These are phyloP conservation scores for Colletotrichum truncatum DNA, from an alignment of 2,329 filamentous ascomycete genomes.

Conservation along the genomic window DNA sequence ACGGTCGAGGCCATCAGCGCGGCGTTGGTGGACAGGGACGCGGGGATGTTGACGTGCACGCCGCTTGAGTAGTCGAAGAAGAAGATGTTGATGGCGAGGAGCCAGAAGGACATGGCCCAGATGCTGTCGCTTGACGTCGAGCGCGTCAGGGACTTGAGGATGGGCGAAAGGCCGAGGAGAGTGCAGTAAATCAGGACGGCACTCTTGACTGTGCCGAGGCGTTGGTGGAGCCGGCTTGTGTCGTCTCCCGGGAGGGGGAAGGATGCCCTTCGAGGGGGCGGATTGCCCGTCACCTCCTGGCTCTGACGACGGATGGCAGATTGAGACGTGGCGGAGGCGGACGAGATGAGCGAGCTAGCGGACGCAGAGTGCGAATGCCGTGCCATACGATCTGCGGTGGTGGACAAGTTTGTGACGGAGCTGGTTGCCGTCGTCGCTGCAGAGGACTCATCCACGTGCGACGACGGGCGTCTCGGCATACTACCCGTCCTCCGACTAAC, in stretches of 20 bases:
- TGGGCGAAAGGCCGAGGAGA: slow-evolving; percentile 89
- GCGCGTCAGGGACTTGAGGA: slow-evolving; percentile 93
- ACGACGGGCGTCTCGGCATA: slow-evolving; percentile 42
- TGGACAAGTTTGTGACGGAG: slow-evolving; percentile 8
- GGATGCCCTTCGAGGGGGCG: slow-evolving; percentile 9
- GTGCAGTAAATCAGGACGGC: slow-evolving; percentile 93
- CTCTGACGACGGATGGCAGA: slow-evolving; percentile 31
- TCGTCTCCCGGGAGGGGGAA: slow-evolving; percentile 38
- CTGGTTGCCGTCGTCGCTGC: slow-evolving; percentile 13
- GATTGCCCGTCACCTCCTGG: slow-evolving; percentile 5
- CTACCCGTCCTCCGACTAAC: slow-evolving; percentile 45
- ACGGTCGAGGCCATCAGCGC: slow-evolving; percentile 97
- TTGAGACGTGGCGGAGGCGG: slow-evolving; percentile 42
- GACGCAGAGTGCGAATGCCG: slow-evolving; percentile 63
- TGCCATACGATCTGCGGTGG: slow-evolving; percentile 36
- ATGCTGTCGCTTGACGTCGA: slow-evolving; percentile 95
- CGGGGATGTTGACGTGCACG: slow-evolving; percentile 67
- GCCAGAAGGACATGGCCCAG: slow-evolving; percentile 95
- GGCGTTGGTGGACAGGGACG: slow-evolving; percentile 89
- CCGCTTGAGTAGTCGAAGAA: slow-evolving; percentile 86
- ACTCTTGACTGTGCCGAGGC: slow-evolving; percentile 87
- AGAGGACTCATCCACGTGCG: slow-evolving; percentile 10
- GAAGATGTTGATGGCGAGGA: slow-evolving; percentile 95
- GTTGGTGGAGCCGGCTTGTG: slow-evolving; percentile 55
- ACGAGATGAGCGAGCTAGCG: slow-evolving; percentile 62